Conservation (phyloP, 257 asterid genomes). For the Rehmannia glutinosa region DNA sequence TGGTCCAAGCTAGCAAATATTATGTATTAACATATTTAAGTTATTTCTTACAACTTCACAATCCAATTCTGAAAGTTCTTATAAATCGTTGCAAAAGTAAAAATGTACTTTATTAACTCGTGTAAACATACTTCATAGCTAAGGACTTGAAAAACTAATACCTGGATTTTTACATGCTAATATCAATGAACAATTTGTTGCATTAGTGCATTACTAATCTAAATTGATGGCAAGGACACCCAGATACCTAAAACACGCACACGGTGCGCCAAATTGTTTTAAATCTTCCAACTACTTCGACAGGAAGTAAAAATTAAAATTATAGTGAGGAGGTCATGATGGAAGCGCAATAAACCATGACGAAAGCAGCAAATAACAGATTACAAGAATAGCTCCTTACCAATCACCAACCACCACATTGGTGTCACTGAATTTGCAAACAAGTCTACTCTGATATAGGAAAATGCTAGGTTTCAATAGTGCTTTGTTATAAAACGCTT, state of each 20-base stretch:
- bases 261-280: neutral
- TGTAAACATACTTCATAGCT: neutral
- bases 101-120: neutral
- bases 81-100: neutral
- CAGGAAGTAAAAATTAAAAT: neutral
- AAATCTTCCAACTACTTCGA: neutral
- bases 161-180: neutral
- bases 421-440: neutral
- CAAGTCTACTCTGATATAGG: neutral
- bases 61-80: neutral
- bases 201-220: too few relatives aligned
- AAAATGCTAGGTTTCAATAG: too few relatives aligned
- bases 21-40: neutral
- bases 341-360: neutral
- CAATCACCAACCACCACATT: neutral
- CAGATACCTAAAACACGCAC: constrained; percentile 3
- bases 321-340: neutral
- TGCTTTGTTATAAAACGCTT: too few relatives aligned
- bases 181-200: neutral
- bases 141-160: neutral
- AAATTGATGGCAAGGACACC: neutral
- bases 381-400: neutral
- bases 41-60: neutral
- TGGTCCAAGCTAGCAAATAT: neutral
- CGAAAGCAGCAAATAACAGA: neutral